Percentiles rank a stretch among this genome's conserved stretches.
phyloP scores from a whole-genome alignment of 768 basidiomycete genomes.

The Rickenella mellea region DNA sequence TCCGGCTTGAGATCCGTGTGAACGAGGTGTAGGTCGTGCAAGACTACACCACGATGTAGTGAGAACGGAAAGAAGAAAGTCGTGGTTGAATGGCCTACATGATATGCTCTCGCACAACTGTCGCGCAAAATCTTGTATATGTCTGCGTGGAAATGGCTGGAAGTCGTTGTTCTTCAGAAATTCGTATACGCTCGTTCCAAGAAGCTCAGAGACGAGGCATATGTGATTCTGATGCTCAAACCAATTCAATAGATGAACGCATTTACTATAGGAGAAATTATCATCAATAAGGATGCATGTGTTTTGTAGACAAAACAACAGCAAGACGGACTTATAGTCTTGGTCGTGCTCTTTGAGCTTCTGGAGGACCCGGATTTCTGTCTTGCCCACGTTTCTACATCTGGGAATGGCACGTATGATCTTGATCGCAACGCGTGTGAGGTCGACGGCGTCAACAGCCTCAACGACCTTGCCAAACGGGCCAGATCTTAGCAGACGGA shows the following conservation, averaged over 20 bases:
- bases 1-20: constrained; percentile 99
- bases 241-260: constrained; percentile 89
- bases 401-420: constrained; percentile 98
- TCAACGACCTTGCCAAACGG: constrained; percentile 99
- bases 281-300: constrained; percentile 13
- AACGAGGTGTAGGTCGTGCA: constrained; percentile 84
- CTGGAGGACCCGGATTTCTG: constrained; percentile 91
- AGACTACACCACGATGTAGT: constrained; percentile 40
- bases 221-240: constrained; percentile 98
- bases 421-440: constrained; percentile 87
- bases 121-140: constrained; percentile 92
- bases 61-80: constrained; percentile 4
- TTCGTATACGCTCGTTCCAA: constrained; percentile 97
- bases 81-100: constrained; percentile 48
- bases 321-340: constrained; percentile 70
- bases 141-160: constrained; percentile 88
- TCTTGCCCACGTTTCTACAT: constrained; percentile 97
- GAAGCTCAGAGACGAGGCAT: constrained; percentile 89
- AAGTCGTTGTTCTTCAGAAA: constrained; percentile 98
- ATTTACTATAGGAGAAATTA: constrained; percentile 57
- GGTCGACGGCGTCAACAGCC: constrained; percentile 70
- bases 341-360: constrained; percentile 87
- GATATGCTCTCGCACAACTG: constrained; percentile 89
- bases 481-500: constrained; percentile 87
- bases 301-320: constrained; percentile 4